These are phyloP conservation scores for Sphenostylis stenocarpa DNA, from an alignment of 306 rosid species.

Conservation along the genomic window DNA sequence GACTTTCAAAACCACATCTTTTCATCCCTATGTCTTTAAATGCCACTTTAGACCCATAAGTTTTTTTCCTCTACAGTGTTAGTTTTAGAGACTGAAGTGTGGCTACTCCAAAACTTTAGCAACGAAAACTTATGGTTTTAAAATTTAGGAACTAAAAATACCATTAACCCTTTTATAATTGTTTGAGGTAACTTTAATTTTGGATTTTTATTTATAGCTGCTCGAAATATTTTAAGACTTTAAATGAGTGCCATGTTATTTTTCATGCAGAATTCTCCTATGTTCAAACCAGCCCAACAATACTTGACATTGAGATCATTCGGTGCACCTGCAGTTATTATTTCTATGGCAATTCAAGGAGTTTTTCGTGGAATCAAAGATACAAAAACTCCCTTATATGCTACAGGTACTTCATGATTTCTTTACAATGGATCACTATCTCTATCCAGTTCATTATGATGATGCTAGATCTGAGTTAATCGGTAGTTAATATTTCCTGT, in stretches of 20 bases:
- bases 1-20: neutral
- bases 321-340: slow-evolving; percentile 91
- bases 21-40: neutral
- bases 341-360: slow-evolving; percentile 90
- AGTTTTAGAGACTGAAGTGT: neutral
- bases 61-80: neutral
- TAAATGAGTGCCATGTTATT: neutral
- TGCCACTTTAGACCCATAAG: neutral
- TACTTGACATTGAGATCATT: slow-evolving; percentile 80
- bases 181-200: neutral
- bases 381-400: slow-evolving; percentile 83
- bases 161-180: neutral
- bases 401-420: slow-evolving; percentile 48
- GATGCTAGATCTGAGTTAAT: neutral
- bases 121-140: neutral
- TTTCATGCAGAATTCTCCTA: slow-evolving; percentile 61
- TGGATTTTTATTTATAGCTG: neutral
- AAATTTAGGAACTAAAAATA: neutral
- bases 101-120: neutral
- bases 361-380: slow-evolving; percentile 86
- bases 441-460: neutral
- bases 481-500: neutral
- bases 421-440: slow-evolving; percentile 16
- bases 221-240: neutral
- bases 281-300: slow-evolving; percentile 71